A percentile compares a stretch with the other conserved stretches of the same genome.
Conservation (phyloP, 768 basidiomycete genomes). For the Chalciporus pseudorubinellus region DNA sequence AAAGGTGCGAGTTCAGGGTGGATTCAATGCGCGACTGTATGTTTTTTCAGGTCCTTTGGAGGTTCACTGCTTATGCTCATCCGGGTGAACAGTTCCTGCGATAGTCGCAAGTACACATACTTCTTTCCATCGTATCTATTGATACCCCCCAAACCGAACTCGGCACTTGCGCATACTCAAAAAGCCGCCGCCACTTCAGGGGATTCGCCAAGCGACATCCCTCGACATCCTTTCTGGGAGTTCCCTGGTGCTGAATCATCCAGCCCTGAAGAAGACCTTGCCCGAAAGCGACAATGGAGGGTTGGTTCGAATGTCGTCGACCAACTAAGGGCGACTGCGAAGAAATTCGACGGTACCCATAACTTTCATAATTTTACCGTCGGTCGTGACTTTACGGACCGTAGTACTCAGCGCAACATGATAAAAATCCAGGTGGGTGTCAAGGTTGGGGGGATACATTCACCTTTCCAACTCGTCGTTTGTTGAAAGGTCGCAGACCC, state of each 20-base stretch:
- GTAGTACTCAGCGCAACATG: slow-evolving; percentile 84
- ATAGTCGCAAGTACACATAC: slow-evolving; percentile 97
- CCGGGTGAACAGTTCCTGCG: slow-evolving; percentile 61
- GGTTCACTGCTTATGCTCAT: slow-evolving; percentile 5
- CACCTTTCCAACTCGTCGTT: not conserved
- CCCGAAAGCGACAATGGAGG: slow-evolving; percentile 73
- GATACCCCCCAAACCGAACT: slow-evolving; percentile 81
- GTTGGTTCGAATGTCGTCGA: slow-evolving; percentile 51
- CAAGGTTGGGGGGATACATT: not conserved
- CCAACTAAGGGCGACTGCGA: slow-evolving; percentile 52
- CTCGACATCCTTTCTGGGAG: slow-evolving; percentile 64
- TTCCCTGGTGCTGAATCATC: slow-evolving; percentile 34
- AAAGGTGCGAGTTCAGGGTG: slow-evolving; percentile 71
- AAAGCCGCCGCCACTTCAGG: slow-evolving; percentile 27
- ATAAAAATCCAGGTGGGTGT: slow-evolving; percentile 70
- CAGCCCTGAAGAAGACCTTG: slow-evolving; percentile 55
- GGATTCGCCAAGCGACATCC: slow-evolving; percentile 16
- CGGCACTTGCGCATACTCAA: slow-evolving; percentile 52
- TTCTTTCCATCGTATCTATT: slow-evolving; percentile 93
- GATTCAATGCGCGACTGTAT: slow-evolving; percentile 77
- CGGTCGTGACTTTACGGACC: slow-evolving; percentile 78
- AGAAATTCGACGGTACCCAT: slow-evolving; percentile 81
- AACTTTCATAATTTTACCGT: slow-evolving; percentile 99
- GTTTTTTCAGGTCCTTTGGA: slow-evolving; percentile 13
- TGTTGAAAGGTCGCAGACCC: slow-evolving; percentile 72